Evolutionary conservation across 164 flowering plant genomes (phyloP).

Genomic region (Vitis labrusca): DNA sequence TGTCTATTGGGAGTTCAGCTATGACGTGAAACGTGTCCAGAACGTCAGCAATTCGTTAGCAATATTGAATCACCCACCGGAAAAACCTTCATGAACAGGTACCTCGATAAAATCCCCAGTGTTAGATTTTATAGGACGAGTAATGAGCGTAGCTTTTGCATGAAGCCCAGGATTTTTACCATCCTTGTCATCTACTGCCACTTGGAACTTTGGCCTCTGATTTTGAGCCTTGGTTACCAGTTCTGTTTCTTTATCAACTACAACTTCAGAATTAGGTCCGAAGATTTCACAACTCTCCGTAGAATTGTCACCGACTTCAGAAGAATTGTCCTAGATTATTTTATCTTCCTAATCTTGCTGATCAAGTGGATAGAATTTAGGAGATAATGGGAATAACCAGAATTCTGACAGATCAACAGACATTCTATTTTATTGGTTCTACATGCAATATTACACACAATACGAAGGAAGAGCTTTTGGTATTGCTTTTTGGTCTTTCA

Average conservation of each 20-base stretch:
- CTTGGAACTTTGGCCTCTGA: slow-evolving; percentile 21
- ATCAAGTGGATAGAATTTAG: slow-evolving; percentile 68
- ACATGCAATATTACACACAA: slow-evolving; percentile 35
- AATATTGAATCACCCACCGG: slow-evolving; percentile 69
- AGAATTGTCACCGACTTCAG: slow-evolving; percentile 32
- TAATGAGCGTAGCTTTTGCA: slow-evolving; percentile 85
- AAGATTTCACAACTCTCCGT: slow-evolving; percentile 41
- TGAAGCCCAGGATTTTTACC: slow-evolving; percentile 54
- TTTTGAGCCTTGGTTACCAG: slow-evolving; percentile 15
- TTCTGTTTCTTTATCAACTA: slow-evolving; percentile 30
- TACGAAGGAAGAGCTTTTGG: too few species aligned
- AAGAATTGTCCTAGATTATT: slow-evolving; percentile 79
- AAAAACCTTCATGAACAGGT: slow-evolving; percentile 48
- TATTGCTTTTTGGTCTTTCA: too few species aligned
- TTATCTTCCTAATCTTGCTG: slow-evolving; percentile 86
- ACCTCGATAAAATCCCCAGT: slow-evolving; percentile 53
- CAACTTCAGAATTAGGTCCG: slow-evolving; percentile 45
- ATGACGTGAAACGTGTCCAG: slow-evolving; percentile 81
- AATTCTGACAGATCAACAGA: slow-evolving; percentile 27
- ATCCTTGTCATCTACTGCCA: slow-evolving; percentile 42
- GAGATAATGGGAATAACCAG: slow-evolving; percentile 31
- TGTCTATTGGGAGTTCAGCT: slow-evolving; percentile 87
- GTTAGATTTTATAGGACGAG: slow-evolving; percentile 46
- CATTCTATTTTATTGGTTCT: slow-evolving; percentile 62
- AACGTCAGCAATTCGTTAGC: slow-evolving; percentile 92